Percentiles rank a stretch among this genome's conserved stretches.
Evolutionary conservation across 2,329 filamentous ascomycete genomes (phyloP).

Genomic region (Zopfia rhizophila): DNA sequence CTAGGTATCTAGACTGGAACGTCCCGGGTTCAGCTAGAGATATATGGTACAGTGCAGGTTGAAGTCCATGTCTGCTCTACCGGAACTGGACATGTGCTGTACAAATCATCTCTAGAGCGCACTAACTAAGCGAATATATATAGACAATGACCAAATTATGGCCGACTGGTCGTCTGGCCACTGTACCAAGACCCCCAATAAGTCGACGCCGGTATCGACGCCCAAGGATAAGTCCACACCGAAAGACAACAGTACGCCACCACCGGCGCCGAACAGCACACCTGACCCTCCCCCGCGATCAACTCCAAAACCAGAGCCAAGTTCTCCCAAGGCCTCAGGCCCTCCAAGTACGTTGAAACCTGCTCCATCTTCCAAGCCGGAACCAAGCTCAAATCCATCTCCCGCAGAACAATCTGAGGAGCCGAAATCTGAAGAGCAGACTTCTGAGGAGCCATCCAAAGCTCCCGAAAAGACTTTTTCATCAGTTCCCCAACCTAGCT

Average conservation of each 20-base stretch:
- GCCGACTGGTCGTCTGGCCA: constrained; percentile 16
- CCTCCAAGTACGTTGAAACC: constrained; percentile 15
- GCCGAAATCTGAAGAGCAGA: background rate
- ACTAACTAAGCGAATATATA: background rate
- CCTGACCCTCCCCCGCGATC: constrained; percentile 1
- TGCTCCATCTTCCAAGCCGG: background rate
- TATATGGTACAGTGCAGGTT: too few relatives aligned
- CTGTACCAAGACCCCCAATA: constrained; percentile 9
- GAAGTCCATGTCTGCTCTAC: too few relatives aligned
- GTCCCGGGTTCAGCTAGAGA: too few relatives aligned
- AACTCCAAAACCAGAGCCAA: constrained; percentile 11
- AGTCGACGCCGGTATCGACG: background rate
- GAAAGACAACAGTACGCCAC: background rate
- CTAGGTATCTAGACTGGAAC: too few relatives aligned
- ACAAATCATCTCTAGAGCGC: background rate
- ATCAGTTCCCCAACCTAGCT: constrained; percentile 20
- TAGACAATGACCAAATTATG: constrained; percentile 19
- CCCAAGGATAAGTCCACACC: background rate
- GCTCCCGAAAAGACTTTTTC: constrained; percentile 10
- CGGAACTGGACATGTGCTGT: too few relatives aligned
- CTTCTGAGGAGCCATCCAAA: constrained; percentile 12
- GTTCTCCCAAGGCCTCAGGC: constrained; percentile 11
- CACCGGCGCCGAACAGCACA: background rate
- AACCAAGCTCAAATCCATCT: constrained; percentile 8
- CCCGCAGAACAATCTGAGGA: background rate